Conservation (phyloP, 257 asterid species). For the Fraxinus excelsior region DNA sequence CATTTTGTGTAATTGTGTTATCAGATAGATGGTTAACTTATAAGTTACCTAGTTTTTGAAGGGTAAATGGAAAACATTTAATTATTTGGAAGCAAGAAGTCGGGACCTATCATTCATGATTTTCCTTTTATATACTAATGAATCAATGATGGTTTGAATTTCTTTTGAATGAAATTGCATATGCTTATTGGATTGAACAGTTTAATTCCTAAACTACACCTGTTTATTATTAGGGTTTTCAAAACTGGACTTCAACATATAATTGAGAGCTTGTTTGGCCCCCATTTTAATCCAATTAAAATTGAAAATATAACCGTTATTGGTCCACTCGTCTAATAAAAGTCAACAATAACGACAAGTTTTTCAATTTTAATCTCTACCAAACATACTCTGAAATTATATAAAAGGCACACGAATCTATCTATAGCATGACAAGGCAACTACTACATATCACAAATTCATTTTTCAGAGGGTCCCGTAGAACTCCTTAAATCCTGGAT, state of each 20-base stretch:
- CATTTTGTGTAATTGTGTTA: conserved; percentile 18
- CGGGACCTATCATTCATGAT: background rate
- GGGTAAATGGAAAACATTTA: background rate
- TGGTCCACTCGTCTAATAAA: too few relatives aligned
- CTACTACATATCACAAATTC: background rate
- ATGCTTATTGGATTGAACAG: background rate
- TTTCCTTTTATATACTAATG: background rate
- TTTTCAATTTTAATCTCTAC: too few relatives aligned
- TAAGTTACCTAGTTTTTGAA: conserved; percentile 4
- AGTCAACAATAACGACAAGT: too few relatives aligned
- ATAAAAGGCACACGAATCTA: background rate
- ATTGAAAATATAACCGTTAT: too few relatives aligned
- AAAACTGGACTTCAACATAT: background rate
- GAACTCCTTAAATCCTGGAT: background rate
- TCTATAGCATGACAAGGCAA: background rate
- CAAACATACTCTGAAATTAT: too few relatives aligned
- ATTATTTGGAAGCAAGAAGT: background rate
- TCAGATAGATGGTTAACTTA: conserved; percentile 13
- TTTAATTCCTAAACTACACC: background rate
- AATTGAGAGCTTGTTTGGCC: too few relatives aligned
- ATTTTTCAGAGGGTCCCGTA: background rate
- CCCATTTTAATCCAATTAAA: too few relatives aligned
- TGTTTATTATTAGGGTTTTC: background rate
- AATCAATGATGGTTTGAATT: background rate
- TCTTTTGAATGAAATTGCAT: background rate